Percentiles rank a stretch among this genome's conserved stretches.
phyloP scores from a whole-genome alignment of 2,329 filamentous ascomycete genomes.

The Pseudocercospora pini-densiflorae region DNA sequence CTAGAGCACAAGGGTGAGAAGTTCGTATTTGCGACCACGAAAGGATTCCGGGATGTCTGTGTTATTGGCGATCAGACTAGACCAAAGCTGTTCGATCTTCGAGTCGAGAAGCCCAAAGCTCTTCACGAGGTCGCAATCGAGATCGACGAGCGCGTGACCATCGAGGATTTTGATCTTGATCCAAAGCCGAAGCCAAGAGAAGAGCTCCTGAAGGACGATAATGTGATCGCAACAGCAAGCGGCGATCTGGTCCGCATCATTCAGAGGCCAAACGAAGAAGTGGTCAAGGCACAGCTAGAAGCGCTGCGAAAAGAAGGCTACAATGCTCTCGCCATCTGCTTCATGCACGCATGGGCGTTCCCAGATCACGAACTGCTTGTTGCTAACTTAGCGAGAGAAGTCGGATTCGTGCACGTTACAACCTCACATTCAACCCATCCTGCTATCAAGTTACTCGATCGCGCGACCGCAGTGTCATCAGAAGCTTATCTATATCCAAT shows the following conservation, averaged over 20 bases:
- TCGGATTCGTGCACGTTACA: constrained; percentile 81
- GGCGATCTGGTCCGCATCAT: constrained; percentile 74
- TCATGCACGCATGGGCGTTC: constrained; percentile 90
- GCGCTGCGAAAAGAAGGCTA: constrained; percentile 70
- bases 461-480: constrained; percentile 63
- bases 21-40: constrained; percentile 81
- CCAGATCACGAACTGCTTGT: constrained; percentile 75
- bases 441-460: constrained; percentile 77
- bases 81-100: constrained; percentile 85
- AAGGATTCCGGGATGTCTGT: constrained; percentile 82
- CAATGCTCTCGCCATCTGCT: constrained; percentile 78
- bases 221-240: constrained; percentile 69
- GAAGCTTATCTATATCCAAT: constrained; percentile 78
- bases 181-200: constrained; percentile 47
- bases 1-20: constrained; percentile 86
- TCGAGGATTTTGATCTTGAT: constrained; percentile 76
- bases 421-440: constrained; percentile 77
- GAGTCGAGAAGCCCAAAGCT: constrained; percentile 81
- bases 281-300: constrained; percentile 63
- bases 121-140: constrained; percentile 83
- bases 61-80: constrained; percentile 86
- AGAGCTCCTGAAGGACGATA: constrained; percentile 41
- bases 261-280: constrained; percentile 59
- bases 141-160: constrained; percentile 82
- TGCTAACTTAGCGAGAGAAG: constrained; percentile 72